These are phyloP conservation scores for Trichoderma aggressivum DNA, from an alignment of 2,329 filamentous ascomycete genomes.

Conservation along the genomic window DNA sequence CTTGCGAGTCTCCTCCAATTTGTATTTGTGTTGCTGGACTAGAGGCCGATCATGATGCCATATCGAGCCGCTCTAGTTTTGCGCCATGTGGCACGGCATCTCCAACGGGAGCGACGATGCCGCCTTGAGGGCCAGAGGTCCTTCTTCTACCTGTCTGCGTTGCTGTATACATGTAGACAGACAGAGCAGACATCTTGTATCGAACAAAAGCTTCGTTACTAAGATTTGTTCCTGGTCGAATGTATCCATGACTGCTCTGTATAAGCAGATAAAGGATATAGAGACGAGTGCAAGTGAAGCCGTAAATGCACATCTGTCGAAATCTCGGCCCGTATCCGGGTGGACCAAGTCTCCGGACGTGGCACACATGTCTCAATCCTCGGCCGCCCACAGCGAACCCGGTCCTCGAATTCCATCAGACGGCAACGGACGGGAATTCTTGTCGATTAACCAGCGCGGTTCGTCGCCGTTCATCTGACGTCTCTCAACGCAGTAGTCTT, in stretches of 20 bases:
- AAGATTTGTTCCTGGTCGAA: neutral
- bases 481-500: slow-evolving; percentile 6
- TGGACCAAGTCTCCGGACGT: slow-evolving; percentile 15
- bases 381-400: slow-evolving; percentile 13
- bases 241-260: neutral
- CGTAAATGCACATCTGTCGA: neutral
- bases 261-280: neutral
- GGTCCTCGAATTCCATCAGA: neutral
- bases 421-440: neutral
- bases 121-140: neutral
- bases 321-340: neutral
- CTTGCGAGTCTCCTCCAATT: neutral
- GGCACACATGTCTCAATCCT: slow-evolving; percentile 18
- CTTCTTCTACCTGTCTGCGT: no score
- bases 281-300: neutral
- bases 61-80: neutral
- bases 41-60: neutral
- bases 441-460: neutral
- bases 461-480: neutral
- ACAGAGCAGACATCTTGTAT: neutral
- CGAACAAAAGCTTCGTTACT: no score
- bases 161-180: neutral
- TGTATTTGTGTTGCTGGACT: neutral
- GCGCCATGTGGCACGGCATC: neutral
- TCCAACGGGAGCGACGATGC: neutral